Percentiles rank a stretch among this genome's conserved stretches.
Conservation (phyloP, 805 yeast species). For the Yamadazyma philogaea region DNA sequence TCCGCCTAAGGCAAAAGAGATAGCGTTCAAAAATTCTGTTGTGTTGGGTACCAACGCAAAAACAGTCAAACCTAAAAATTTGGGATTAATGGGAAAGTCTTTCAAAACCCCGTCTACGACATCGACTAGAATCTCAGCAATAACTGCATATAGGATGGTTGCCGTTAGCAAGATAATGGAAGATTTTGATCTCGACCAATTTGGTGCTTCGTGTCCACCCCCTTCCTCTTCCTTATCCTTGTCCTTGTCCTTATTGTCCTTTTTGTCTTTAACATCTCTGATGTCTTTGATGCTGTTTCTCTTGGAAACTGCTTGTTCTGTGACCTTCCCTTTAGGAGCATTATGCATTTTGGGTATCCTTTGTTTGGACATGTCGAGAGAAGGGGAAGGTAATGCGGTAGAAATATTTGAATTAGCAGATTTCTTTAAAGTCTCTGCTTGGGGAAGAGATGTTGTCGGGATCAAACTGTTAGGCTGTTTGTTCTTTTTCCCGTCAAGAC, state of each 20-base stretch:
- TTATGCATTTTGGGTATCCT: slow-evolving; percentile 13
- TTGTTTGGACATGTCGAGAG: slow-evolving; percentile 18
- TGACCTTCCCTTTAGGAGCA: neutral
- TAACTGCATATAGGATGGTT: slow-evolving; percentile 82
- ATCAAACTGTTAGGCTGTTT: slow-evolving; percentile 6
- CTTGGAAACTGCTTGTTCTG: neutral
- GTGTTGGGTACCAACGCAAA: slow-evolving; percentile 97
- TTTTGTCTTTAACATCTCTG: neutral
- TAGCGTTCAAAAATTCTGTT: slow-evolving; percentile 94
- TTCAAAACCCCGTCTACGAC: slow-evolving; percentile 85
- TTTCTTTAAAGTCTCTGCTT: slow-evolving; percentile 1
- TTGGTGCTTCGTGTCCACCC: slow-evolving; percentile 95
- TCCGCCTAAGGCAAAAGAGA: slow-evolving; percentile 93
- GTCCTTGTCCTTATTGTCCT: slow-evolving; percentile 7
- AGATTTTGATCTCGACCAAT: slow-evolving; percentile 88
- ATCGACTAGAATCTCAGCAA: slow-evolving; percentile 91
- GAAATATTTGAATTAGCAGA: slow-evolving; percentile 3
- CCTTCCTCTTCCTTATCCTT: slow-evolving; percentile 28
- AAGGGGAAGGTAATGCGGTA: slow-evolving; percentile 18
- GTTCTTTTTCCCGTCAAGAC: slow-evolving; percentile 18
- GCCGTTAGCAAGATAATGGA: slow-evolving; percentile 79
- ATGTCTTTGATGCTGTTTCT: slow-evolving; percentile 1
- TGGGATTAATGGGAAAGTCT: slow-evolving; percentile 80
- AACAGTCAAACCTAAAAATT: slow-evolving; percentile 87
- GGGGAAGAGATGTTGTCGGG: neutral